Evolutionary conservation across 371 early-diverging fungal species (phyloP).

Genomic region (Mortierella polycephala): DNA sequence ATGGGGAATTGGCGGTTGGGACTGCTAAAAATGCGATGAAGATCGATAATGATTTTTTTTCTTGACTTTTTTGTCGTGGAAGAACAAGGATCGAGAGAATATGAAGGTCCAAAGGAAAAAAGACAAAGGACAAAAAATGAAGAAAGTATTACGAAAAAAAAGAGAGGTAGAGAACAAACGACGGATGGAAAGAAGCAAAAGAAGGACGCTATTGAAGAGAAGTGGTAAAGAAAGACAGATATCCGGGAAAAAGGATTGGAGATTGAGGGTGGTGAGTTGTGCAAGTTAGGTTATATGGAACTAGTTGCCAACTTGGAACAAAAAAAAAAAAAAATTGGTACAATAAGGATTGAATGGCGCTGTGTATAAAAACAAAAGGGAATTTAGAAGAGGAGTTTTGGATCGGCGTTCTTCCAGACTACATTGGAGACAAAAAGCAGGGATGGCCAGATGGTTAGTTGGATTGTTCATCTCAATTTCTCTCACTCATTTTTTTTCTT

Average conservation of each 20-base stretch:
- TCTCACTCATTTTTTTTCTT: not conserved
- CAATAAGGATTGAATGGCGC: not conserved
- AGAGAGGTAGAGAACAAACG: not conserved
- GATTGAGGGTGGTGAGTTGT: conserved; percentile 18
- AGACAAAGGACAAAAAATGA: not conserved
- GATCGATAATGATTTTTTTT: conserved; percentile 27
- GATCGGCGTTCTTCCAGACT: conserved; percentile 59
- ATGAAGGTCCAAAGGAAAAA: conserved; percentile 2
- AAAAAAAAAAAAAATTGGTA: conserved; percentile 24
- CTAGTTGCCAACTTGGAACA: conserved; percentile 25
- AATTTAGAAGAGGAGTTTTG: conserved; percentile 30
- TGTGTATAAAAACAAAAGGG: not conserved
- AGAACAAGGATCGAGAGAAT: conserved; percentile 5
- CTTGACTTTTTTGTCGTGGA: conserved; percentile 17
- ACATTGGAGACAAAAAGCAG: conserved; percentile 29
- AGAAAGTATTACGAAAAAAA: conserved; percentile 1
- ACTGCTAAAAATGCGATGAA: conserved; percentile 28
- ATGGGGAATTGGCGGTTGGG: not conserved
- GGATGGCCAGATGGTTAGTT: conserved; percentile 43
- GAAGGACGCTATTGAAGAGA: not conserved
- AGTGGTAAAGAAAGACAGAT: not conserved
- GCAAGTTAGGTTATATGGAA: conserved; percentile 15
- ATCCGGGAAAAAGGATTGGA: not conserved
- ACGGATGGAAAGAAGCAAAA: too few relatives aligned
- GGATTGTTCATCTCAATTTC: not conserved